Evolutionary conservation across 441 rosid species (phyloP), one percentile per base, ranked within the genome.

Genomic region (Mallotus japonicus): DNA sequence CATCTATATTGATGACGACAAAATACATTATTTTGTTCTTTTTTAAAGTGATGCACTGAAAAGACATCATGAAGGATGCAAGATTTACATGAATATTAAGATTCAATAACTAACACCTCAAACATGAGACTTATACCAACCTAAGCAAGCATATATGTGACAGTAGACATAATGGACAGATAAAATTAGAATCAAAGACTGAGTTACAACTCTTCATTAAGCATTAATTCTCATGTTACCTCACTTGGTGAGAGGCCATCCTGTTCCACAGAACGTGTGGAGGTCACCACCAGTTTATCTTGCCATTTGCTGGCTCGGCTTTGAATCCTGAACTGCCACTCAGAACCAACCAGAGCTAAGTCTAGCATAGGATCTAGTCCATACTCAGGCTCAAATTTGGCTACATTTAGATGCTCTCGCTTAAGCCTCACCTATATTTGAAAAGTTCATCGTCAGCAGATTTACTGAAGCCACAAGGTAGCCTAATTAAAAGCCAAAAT

Each of bases 231-330:
- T 22, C 62, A 11, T 16, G 22, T 78, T 86, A 95, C 99, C 99
- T 95, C 99, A 8, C 82, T 89, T 68, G 99, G 91, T 61, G 98
- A 87, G 76, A 92, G 93, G 73, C 83, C 97, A 88, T 95, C 99
- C 81, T 95, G 99, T 73, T 93, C 99, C 71, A 89, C 90, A 57
- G 98, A 88, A 60, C 99, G 92, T 20, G 95, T 95, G 57, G 98
- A 90, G 57, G 98, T 95, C 75, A 95, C 99, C 73, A 88, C 90
- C 76, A 95, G 85, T 74, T 93, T 95, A 75, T 95, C 95, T 84
- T 93, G 98, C 98, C 99, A 95, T 82, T 86, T 93, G 83, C 99
- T 93, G 77, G 98, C 94, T 53, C 97, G 92, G 78, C 97, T 90
- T 85, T 91, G 97, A 83, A 95, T 92, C 86, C 98, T 83, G 79